These are phyloP conservation scores for Tetrapyrgos nigripes DNA, from an alignment of 1,284 basidiomycete genomes.

Conservation along the genomic window DNA sequence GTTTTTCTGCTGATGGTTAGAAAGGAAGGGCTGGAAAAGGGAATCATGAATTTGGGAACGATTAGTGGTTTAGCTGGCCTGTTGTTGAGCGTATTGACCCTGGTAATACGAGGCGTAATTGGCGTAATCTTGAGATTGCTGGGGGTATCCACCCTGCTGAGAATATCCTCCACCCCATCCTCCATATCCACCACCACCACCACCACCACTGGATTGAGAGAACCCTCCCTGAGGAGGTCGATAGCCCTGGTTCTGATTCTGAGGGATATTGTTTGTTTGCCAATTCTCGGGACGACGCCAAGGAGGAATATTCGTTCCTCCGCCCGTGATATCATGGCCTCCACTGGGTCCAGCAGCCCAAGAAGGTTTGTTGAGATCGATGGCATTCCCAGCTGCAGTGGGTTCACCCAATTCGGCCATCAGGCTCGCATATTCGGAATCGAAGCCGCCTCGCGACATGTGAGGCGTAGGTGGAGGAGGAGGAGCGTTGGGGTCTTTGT, in stretches of 20 bases:
- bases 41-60: slow-evolving; percentile 19
- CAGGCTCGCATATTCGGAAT: slow-evolving; percentile 96
- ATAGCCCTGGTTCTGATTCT: slow-evolving; percentile 57
- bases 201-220: slow-evolving; percentile 46
- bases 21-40: background rate
- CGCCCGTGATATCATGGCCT: slow-evolving; percentile 78
- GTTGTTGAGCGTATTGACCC: slow-evolving; percentile 79
- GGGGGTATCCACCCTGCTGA: slow-evolving; percentile 47
- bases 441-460: slow-evolving; percentile 77
- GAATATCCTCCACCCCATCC: slow-evolving; percentile 50
- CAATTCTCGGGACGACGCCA: slow-evolving; percentile 89
- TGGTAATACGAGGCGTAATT: slow-evolving; percentile 86
- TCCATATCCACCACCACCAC: slow-evolving; percentile 50
- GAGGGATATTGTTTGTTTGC: slow-evolving; percentile 60
- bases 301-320: slow-evolving; percentile 82
- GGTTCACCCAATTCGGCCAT: slow-evolving; percentile 98
- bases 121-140: slow-evolving; percentile 68
- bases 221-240: slow-evolving; percentile 56
- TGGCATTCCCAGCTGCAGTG: slow-evolving; percentile 55
- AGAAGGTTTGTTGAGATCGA: slow-evolving; percentile 58
- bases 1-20: slow-evolving; percentile 1
- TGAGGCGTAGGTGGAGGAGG: slow-evolving; percentile 45
- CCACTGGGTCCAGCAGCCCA: slow-evolving; percentile 65
- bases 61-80: slow-evolving; percentile 58
- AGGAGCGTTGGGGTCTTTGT: slow-evolving; percentile 75